Base-by-base conservation (phyloP, 805 yeast species). In the Candida silvicultrix region DNA sequence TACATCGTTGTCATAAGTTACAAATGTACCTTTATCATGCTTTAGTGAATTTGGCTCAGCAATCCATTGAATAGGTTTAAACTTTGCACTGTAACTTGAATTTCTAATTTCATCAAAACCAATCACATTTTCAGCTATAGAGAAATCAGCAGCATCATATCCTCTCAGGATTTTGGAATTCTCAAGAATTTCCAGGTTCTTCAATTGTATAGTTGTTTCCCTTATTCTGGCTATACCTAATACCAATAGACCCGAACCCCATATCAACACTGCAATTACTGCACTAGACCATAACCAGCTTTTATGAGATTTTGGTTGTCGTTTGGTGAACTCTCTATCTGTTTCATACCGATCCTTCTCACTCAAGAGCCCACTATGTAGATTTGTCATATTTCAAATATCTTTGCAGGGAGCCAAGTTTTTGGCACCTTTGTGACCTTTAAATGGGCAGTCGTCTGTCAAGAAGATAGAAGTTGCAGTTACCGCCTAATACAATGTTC, bases 11-110 rank as follows among this genome's bases (percentile, higher is more conserved):
- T 70, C 70, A 34, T 68, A 66, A 1, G 77, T 73, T 25, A 85
- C 73, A 59, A 75, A 88, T 8, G 87, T 75, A 5, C 95, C 95
- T 47, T 74, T 74, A 59, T 83, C 90, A 49, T 77, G 65, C 12
- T 53, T 51, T 10, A 66, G 57, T 0, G 83, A 75, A 21, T 70
- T 70, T 2, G 79, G 78, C 16, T 64, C 68, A 11, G 60, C 56
- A 40, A 87, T 77, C 96, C 96, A 88, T 60, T 85, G 92, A 29
- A 88, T 69, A 9, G 74, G 62, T 49, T 77, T 75, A 42, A 57
- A 63, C 15, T 67, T 63, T 0, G 94, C 83, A 0, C 59, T 49
- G 54, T 85, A 85, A 3, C 75, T 70, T 1, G 80, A 80, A 43
- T 77, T 75, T 51, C 92, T 72, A 2, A 72, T 66, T 37, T 69